Evolutionary conservation across 257 asterid genomes (phyloP).

Genomic region (Primulina eburnea): DNA sequence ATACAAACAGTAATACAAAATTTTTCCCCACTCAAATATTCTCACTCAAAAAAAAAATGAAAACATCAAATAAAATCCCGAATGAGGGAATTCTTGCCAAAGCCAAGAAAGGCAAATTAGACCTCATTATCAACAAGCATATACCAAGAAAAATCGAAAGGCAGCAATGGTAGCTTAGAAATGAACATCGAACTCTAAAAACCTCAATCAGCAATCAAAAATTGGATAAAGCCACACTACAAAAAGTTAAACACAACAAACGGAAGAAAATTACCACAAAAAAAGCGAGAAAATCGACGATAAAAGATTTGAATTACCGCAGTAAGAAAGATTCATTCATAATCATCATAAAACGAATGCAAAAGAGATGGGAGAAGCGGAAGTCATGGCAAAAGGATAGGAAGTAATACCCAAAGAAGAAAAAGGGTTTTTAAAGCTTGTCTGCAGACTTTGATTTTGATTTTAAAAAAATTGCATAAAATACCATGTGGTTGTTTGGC

Average conservation of each 20-base stretch:
- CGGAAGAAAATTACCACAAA: neutral
- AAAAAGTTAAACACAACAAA: no score
- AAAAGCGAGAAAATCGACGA: no score
- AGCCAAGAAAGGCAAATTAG: neutral
- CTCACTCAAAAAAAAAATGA: neutral
- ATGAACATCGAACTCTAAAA: neutral
- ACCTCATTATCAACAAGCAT: neutral
- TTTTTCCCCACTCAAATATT: no score
- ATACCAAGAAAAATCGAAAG: neutral
- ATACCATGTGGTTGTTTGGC: no score
- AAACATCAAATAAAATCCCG: neutral
- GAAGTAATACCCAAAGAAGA: neutral
- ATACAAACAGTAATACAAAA: no score
- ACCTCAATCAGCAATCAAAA: neutral
- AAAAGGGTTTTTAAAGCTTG: neutral
- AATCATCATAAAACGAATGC: neutral
- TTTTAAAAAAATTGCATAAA: no score
- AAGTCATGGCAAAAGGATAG: neutral
- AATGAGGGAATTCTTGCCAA: neutral
- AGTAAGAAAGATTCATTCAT: neutral
- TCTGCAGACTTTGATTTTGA: no score
- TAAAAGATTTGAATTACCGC: neutral
- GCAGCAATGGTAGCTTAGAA: no score
- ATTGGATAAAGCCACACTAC: neutral
- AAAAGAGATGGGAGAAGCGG: neutral